These are phyloP conservation scores for Cercis canadensis DNA, from an alignment of 306 rosid genomes.

Conservation along the genomic window DNA sequence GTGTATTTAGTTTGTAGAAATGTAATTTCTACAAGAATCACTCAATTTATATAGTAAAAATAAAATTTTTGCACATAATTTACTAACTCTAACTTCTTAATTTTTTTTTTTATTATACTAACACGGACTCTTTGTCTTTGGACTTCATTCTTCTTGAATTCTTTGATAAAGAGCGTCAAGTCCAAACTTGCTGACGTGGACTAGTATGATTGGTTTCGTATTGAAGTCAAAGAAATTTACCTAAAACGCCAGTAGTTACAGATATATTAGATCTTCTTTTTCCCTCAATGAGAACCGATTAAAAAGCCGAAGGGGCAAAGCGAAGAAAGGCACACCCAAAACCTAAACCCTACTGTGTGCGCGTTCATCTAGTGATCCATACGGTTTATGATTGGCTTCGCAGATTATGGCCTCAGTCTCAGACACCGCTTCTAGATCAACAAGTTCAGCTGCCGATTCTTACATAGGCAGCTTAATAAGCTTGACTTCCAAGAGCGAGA, in stretches of 20 bases:
- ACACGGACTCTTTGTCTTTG: background rate
- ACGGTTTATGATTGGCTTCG: constrained; percentile 25
- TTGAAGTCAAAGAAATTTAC: background rate
- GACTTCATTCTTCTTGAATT: constrained; percentile 24
- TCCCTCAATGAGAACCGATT: constrained; percentile 30
- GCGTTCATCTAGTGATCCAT: constrained; percentile 3
- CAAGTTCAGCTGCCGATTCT: constrained; percentile 80
- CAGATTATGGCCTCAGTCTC: constrained; percentile 71
- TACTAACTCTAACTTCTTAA: too few relatives aligned
- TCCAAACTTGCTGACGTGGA: constrained; percentile 24
- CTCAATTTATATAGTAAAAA: too few relatives aligned
- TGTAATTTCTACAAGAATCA: too few relatives aligned
- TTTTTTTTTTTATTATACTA: too few relatives aligned
- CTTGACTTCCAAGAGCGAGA: constrained; percentile 84
- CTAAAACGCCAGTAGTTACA: background rate
- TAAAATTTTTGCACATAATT: too few relatives aligned
- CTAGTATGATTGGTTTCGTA: background rate
- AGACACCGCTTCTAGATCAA: constrained; percentile 63
- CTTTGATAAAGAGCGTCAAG: constrained; percentile 23
- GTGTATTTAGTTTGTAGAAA: too few relatives aligned
- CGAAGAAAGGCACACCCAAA: constrained; percentile 22
- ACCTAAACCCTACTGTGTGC: constrained; percentile 58
- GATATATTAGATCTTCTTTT: constrained; percentile 11
- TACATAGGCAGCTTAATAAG: constrained; percentile 81
- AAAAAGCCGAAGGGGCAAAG: background rate